Conservation (phyloP, 179 eudicot genomes). For the Silene vulgaris region DNA sequence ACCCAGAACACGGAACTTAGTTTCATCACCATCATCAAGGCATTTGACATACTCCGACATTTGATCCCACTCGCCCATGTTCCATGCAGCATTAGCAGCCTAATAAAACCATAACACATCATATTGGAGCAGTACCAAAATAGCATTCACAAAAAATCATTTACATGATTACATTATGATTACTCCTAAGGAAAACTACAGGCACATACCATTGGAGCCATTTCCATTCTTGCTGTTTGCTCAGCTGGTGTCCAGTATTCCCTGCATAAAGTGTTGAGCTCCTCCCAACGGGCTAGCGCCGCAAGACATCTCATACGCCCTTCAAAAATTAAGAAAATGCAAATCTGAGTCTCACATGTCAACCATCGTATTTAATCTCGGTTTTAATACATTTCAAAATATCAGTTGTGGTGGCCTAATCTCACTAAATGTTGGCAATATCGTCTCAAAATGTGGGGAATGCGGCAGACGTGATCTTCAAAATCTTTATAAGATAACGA, state of each 20-base stretch:
- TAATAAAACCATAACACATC: constrained; percentile 20
- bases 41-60: constrained; percentile 93
- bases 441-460: background rate
- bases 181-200: constrained; percentile 1
- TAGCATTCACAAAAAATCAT: background rate
- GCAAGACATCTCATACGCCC: constrained; percentile 98
- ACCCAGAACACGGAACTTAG: constrained; percentile 66
- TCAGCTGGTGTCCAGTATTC: constrained; percentile 98
- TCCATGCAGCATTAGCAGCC: constrained; percentile 99
- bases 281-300: constrained; percentile 99
- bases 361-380: background rate
- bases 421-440: background rate
- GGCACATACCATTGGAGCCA: constrained; percentile 88
- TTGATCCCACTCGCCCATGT: constrained; percentile 99
- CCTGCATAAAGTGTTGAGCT: constrained; percentile 83
- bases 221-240: constrained; percentile 85
- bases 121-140: constrained; percentile 6
- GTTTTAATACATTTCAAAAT: background rate
- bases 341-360: background rate
- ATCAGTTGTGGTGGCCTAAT: background rate
- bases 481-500: too few species aligned
- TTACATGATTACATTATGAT: background rate
- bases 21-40: constrained; percentile 99
- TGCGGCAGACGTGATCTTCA: background rate
- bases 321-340: constrained; percentile 22